phyloP scores from a whole-genome alignment of 2,329 filamentous ascomycete species.

The Domatiomyces catenatus region DNA sequence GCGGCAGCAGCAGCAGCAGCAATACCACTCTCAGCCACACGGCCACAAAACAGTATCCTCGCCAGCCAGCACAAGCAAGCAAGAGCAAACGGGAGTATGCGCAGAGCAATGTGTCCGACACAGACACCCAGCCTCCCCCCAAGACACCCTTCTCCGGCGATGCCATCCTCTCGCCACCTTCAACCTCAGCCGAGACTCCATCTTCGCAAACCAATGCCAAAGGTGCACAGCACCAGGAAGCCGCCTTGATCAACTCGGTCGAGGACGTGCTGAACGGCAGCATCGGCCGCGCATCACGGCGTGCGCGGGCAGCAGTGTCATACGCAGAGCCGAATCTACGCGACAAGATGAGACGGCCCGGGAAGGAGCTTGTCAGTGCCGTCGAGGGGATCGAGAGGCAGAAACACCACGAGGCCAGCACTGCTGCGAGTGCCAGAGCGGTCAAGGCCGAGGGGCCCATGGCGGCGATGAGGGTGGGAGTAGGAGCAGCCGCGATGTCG shows the following conservation, averaged over 20 bases:
- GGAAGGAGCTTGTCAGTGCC: conserved; percentile 59
- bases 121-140: conserved; percentile 2
- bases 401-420: conserved; percentile 33
- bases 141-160: conserved; percentile 13
- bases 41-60: neutral
- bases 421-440: conserved; percentile 25
- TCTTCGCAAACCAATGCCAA: conserved; percentile 3
- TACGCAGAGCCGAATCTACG: conserved; percentile 70
- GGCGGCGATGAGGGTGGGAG: too few relatives aligned
- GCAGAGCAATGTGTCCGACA: neutral
- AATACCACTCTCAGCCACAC: neutral
- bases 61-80: neutral
- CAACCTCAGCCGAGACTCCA: conserved; percentile 14
- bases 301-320: conserved; percentile 54
- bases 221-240: conserved; percentile 6
- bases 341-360: conserved; percentile 70
- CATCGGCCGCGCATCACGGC: conserved; percentile 48
- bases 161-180: conserved; percentile 11
- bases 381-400: conserved; percentile 41
- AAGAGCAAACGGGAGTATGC: neutral
- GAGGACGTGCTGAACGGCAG: conserved; percentile 25
- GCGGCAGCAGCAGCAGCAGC: neutral
- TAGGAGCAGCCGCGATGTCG: too few relatives aligned
- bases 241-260: conserved; percentile 14
- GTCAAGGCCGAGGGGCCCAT: neutral